Evolutionary conservation across 2,329 filamentous ascomycete species (phyloP).

Genomic region (Diaporthe helianthi): DNA sequence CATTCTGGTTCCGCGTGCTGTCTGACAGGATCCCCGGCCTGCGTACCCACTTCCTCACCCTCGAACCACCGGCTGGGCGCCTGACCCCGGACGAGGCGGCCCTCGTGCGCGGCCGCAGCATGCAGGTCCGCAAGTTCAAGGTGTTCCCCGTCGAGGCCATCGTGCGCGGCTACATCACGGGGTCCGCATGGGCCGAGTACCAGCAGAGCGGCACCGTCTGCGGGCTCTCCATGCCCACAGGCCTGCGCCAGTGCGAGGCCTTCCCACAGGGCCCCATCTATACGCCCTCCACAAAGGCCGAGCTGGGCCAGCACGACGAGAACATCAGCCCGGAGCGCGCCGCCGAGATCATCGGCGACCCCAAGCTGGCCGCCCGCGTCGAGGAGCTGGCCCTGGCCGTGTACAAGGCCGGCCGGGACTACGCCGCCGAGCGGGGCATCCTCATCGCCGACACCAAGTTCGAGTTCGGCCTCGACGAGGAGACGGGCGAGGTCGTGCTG

Average conservation of each 20-base stretch:
- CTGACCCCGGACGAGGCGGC: slow-evolving; percentile 53
- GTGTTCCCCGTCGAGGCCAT: slow-evolving; percentile 84
- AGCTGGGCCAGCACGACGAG: slow-evolving; percentile 78
- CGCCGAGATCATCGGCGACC: slow-evolving; percentile 66
- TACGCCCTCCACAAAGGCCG: slow-evolving; percentile 87
- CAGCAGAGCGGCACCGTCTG: slow-evolving; percentile 77
- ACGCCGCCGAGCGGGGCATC: slow-evolving; percentile 71
- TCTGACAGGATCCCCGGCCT: slow-evolving; percentile 53
- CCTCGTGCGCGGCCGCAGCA: slow-evolving; percentile 69
- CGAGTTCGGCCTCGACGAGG: slow-evolving; percentile 72
- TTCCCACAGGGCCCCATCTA: slow-evolving; percentile 71
- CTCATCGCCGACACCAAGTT: slow-evolving; percentile 72
- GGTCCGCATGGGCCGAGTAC: slow-evolving; percentile 83
- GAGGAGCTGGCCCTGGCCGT: slow-evolving; percentile 69
- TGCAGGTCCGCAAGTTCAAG: slow-evolving; percentile 77
- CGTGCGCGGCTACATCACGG: slow-evolving; percentile 89
- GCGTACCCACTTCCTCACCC: slow-evolving; percentile 59
- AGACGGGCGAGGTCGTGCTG: slow-evolving; percentile 72
- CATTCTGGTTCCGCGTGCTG: slow-evolving; percentile 63
- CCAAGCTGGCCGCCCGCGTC: slow-evolving; percentile 66
- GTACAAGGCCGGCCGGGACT: slow-evolving; percentile 68
- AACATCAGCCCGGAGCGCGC: slow-evolving; percentile 80
- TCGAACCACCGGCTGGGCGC: slow-evolving; percentile 46
- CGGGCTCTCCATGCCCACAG: slow-evolving; percentile 72
- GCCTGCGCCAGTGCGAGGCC: slow-evolving; percentile 73